Base-by-base conservation (phyloP, 2,329 filamentous ascomycete genomes). In the Parascedosporium putredinis region DNA sequence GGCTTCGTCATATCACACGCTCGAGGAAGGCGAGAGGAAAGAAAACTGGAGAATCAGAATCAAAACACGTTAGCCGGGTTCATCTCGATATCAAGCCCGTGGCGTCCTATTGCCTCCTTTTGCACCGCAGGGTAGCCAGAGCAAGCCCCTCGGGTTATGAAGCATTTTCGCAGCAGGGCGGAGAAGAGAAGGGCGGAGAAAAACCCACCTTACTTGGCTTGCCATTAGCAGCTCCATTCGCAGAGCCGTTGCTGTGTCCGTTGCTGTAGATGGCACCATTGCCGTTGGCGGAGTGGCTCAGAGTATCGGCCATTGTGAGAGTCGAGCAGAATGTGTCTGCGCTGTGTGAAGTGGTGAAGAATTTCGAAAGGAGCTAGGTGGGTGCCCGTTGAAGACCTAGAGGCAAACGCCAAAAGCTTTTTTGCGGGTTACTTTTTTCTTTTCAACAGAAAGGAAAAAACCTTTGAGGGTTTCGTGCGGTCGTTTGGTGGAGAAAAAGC, bases 271-370 rank as follows among this genome's bases (percentile, higher is more conserved):
- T n/a, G n/a, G n/a, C n/a, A 20, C 38, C 18, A 22, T 42, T 6
- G 38, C 38, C 38, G 20, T 42, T 31, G 27, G 27, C 27, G 12
- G 27, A 7, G 12, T 31, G 38, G 38, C 38, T 42, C 16, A 42
- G 38, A 16, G 38, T 42, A 22, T 42, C 38, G 38, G 38, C 38
- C 38, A 42, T 42, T 42, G 38, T 42, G 20, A 42, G 23, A 42
- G 20, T 20, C 23, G 16, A 42, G 38, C 38, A 42, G 38, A 31
- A 12, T 31, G 7, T 31, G 27, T 31, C 27, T 31, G 27, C 6
- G 12, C 7, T 31, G 7, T 6, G 12, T 12, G 27, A 31, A 31
- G 27, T 8, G 3, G 7, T 16, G 20, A 20, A 4, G 14, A n/a
- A n/a, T n/a, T n/a, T n/a, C 38, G 38, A 42, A 20, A 14, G 23